phyloP scores from a whole-genome alignment of 495 filamentous ascomycete species.

The Penicillium arizonense region DNA sequence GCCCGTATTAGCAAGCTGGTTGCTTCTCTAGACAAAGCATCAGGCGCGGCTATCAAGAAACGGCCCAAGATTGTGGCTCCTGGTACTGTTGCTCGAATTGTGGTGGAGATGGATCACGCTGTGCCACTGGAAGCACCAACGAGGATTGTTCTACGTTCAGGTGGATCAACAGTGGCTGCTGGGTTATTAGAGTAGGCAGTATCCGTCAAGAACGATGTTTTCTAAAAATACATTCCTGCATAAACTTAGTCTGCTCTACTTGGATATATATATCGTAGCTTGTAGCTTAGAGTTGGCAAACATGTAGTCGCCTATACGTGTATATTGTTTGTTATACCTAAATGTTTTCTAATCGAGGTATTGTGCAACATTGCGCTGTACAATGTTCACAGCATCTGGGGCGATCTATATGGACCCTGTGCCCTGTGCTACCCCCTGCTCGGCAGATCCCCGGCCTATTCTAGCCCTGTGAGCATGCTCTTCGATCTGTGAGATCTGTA shows the following conservation, averaged over 20 bases:
- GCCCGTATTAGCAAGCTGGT: slow-evolving; percentile 70
- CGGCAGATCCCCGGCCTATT: slow-evolving; percentile 1
- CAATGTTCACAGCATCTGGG: no score
- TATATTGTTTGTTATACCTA: no score
- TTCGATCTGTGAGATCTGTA: no score
- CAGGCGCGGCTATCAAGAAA: slow-evolving; percentile 69
- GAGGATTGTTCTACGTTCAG: slow-evolving; percentile 75
- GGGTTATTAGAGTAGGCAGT: slow-evolving; percentile 69
- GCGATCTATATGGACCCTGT: background rate
- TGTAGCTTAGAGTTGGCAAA: background rate
- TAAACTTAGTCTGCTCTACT: no score
- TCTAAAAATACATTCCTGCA: background rate
- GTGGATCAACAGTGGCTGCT: slow-evolving; percentile 81
- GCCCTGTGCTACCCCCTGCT: slow-evolving; percentile 2
- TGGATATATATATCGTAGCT: background rate
- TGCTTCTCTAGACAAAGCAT: slow-evolving; percentile 72
- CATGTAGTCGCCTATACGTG: no score
- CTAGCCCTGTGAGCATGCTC: background rate
- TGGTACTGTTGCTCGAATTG: slow-evolving; percentile 61
- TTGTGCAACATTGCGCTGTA: no score
- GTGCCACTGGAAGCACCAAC: slow-evolving; percentile 77
- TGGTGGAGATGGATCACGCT: slow-evolving; percentile 70
- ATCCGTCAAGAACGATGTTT: background rate
- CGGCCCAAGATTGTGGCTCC: slow-evolving; percentile 79
- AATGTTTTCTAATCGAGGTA: no score